Evolutionary conservation across 1,284 basidiomycete species (phyloP).

Genomic region (Sporisorium graminicola): DNA sequence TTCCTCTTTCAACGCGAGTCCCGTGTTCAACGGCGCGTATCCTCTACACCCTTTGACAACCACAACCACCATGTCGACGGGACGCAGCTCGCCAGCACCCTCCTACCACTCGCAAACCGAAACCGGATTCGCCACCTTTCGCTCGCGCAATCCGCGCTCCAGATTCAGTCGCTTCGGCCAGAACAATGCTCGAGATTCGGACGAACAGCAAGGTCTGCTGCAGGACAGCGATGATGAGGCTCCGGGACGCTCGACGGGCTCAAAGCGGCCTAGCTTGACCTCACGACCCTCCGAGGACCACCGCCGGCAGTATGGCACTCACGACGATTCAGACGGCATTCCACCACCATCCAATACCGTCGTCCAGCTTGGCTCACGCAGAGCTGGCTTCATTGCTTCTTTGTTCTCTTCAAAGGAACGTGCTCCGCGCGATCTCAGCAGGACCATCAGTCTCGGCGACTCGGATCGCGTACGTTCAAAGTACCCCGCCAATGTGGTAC

Average conservation of each 20-base stretch:
- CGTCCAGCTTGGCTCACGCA: constrained; percentile 31
- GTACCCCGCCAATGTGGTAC: constrained; percentile 82
- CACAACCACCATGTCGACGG: constrained; percentile 31
- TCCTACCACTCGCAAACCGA: constrained; percentile 41
- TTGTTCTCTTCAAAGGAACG: constrained; percentile 33
- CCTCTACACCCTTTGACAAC: constrained; percentile 19
- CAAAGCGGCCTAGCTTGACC: constrained; percentile 23
- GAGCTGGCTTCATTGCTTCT: constrained; percentile 35
- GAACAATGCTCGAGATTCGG: constrained; percentile 45
- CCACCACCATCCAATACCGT: constrained; percentile 14
- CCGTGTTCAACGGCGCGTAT: constrained; percentile 25
- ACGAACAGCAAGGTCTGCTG: constrained; percentile 49
- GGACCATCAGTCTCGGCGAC: constrained; percentile 42
- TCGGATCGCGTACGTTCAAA: constrained; percentile 51
- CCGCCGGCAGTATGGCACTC: constrained; percentile 40
- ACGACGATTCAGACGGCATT: constrained; percentile 23
- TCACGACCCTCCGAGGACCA: constrained; percentile 45
- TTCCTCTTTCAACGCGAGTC: constrained; percentile 16
- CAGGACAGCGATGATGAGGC: constrained; percentile 34
- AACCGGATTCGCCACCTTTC: constrained; percentile 42
- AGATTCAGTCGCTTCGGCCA: constrained; percentile 48
- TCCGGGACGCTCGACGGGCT: neutral
- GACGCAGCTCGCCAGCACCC: constrained; percentile 41
- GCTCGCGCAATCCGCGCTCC: constrained; percentile 38
- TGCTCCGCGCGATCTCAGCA: constrained; percentile 30